Evolutionary conservation across 495 filamentous ascomycete genomes (phyloP).

Genomic region (Tuber borchii): DNA sequence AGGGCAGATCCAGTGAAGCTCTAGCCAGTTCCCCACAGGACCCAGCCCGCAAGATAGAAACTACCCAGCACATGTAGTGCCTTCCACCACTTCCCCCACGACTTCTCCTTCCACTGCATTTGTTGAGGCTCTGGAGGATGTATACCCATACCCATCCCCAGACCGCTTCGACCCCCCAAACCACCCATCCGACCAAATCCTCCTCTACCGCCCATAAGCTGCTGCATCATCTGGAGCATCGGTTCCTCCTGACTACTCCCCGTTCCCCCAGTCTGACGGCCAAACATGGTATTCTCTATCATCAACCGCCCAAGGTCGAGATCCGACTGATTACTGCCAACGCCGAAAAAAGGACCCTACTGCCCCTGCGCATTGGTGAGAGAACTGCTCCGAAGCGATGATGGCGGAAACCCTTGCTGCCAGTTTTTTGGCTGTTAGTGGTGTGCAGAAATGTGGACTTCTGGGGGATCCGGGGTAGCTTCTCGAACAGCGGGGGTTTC

Average conservation of each 20-base stretch:
- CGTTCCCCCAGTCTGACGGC: conserved; percentile 7
- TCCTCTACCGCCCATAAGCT: conserved; percentile 30
- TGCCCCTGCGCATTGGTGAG: background rate
- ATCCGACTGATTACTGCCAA: conserved; percentile 14
- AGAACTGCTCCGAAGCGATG: background rate
- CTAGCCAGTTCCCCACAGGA: conserved; percentile 18
- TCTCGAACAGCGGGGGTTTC: conserved; percentile 13
- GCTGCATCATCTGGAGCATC: conserved; percentile 39
- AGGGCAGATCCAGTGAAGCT: conserved; percentile 32
- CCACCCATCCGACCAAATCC: conserved; percentile 22
- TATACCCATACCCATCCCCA: conserved; percentile 32
- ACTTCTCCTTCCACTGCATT: conserved; percentile 11
- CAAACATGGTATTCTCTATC: conserved; percentile 22
- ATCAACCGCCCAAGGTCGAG: conserved; percentile 25
- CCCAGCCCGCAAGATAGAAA: conserved; percentile 32
- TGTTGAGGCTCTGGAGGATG: conserved; percentile 26
- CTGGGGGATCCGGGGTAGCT: conserved; percentile 56
- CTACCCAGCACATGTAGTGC: conserved; percentile 31
- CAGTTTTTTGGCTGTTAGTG: conserved; percentile 46
- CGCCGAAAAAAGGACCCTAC: background rate
- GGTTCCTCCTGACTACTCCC: conserved; percentile 29
- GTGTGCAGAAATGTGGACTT: conserved; percentile 66
- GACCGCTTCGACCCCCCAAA: conserved; percentile 21
- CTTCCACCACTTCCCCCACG: conserved; percentile 37
- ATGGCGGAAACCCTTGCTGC: conserved; percentile 9